Evolutionary conservation across 73 alveolate species (phyloP), one percentile per base, ranked within the genome.

Genomic region (Blepharisma stoltei): DNA sequence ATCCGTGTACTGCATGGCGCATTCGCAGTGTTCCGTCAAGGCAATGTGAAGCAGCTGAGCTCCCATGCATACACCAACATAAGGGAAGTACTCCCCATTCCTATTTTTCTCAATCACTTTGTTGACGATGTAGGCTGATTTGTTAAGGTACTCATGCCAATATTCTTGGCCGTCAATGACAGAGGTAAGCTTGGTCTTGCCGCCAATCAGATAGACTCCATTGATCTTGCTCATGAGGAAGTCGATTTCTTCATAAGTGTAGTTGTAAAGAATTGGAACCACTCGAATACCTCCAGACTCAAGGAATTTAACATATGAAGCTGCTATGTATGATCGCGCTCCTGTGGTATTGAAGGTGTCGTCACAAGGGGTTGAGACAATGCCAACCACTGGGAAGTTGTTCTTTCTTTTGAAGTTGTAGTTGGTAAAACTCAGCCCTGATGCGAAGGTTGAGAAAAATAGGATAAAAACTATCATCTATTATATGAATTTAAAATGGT

Each of bases 241-340:
- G 20, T 66, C 77, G 32, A 53, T 49, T 45, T 54, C 77, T 41
- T 86, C 86, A 27, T 68, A 48, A 52, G 82, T 41, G 44, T 54
- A 81, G 41, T 54, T 78, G 55, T 68, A 71, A 20, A 77, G 82
- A 55, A 89, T 68, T 5, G 95, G 95, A 7, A 89, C 81, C 18
- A 85, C 95, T 77, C 90, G 66, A 8, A 92, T 92, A 0, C 95
- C 95, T 25, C 90, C 84, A 27, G 81, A 80, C 53, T 76, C 80
- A 9, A 85, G 11, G 70, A 71, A 81, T 65, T 85, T 81, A 14
- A 89, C 95, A 81, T 85, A 89, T n/a, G 88, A 54, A 18, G 85
- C 67, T 66, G 83, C 66, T 48, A 89, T 71, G 78, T 81, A 89
- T 6, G 84, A 75, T 32, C 41, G 41, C 3, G 53, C 46, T 47